Conservation (phyloP, 768 basidiomycete genomes). For the Tremella yokohamensis region DNA sequence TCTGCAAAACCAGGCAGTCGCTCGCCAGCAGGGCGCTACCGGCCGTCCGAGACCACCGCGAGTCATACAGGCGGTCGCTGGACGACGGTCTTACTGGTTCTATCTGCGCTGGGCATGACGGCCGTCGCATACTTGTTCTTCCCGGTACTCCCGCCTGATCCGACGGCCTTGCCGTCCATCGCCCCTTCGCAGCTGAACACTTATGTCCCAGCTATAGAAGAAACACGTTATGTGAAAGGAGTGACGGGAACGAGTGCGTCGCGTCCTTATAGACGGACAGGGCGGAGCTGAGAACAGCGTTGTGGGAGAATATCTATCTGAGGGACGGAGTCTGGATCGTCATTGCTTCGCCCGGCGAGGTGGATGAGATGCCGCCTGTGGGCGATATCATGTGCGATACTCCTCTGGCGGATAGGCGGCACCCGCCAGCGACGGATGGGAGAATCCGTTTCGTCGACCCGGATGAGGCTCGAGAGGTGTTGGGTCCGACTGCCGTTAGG, state of each 20-base stretch:
- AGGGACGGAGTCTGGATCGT: slow-evolving; percentile 29
- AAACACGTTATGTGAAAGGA: slow-evolving; percentile 24
- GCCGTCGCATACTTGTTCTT: too few relatives aligned
- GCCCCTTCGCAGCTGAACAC: too few relatives aligned
- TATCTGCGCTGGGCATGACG: too few relatives aligned
- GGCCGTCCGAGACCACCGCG: too few relatives aligned
- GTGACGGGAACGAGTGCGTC: slow-evolving; percentile 35
- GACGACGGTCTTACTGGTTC: too few relatives aligned
- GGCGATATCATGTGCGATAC: slow-evolving; percentile 23
- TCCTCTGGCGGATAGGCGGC: slow-evolving; percentile 17
- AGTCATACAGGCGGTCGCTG: too few relatives aligned
- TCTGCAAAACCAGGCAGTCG: too few relatives aligned
- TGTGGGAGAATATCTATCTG: slow-evolving; percentile 33
- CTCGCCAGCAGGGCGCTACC: too few relatives aligned
- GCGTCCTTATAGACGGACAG: not conserved
- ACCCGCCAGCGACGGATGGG: slow-evolving; percentile 23
- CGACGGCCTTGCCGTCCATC: too few relatives aligned
- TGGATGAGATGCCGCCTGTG: slow-evolving; percentile 17
- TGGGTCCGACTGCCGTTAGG: slow-evolving; percentile 28
- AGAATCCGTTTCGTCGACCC: slow-evolving; percentile 24
- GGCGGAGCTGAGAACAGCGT: not conserved
- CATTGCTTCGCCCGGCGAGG: slow-evolving; percentile 19
- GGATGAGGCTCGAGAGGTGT: slow-evolving; percentile 10
- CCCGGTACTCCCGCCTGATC: too few relatives aligned
- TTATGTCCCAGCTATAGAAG: slow-evolving; percentile 6